phyloP scores from a whole-genome alignment of 192 early-diverging fungal genomes.

The Neocallimastix lanati region DNA sequence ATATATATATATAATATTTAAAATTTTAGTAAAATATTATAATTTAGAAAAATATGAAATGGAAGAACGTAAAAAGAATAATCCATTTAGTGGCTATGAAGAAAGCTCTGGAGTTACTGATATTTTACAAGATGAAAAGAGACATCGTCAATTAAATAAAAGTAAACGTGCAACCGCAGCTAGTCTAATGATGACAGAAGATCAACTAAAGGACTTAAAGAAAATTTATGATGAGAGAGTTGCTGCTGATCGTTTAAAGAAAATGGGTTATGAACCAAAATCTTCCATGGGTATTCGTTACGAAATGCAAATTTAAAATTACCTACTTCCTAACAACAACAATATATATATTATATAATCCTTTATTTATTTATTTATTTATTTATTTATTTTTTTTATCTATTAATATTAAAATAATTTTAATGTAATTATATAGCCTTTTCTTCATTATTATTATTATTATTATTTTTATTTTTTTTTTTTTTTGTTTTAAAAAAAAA shows the following conservation, averaged over 20 bases:
- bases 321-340: too few species aligned
- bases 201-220: constrained; percentile 21
- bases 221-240: constrained; percentile 19
- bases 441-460: too few species aligned
- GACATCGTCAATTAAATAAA: neutral
- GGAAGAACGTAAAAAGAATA: neutral
- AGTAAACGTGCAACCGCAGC: neutral
- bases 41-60: neutral
- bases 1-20: too few species aligned
- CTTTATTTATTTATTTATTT: too few species aligned
- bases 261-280: constrained; percentile 21
- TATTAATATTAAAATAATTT: too few species aligned
- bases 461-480: too few species aligned
- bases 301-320: constrained; percentile 14
- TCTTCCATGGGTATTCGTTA: constrained; percentile 20
- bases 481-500: too few species aligned
- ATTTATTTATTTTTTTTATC: too few species aligned
- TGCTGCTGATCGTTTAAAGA: constrained; percentile 14
- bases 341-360: too few species aligned
- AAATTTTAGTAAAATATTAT: constrained; percentile 4
- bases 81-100: neutral
- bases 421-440: too few species aligned
- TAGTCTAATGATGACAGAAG: constrained; percentile 8
- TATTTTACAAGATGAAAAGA: neutral
- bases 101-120: neutral